Evolutionary conservation across 352 stramenopile genomes (phyloP).

Genomic region (Peronospora destructor): DNA sequence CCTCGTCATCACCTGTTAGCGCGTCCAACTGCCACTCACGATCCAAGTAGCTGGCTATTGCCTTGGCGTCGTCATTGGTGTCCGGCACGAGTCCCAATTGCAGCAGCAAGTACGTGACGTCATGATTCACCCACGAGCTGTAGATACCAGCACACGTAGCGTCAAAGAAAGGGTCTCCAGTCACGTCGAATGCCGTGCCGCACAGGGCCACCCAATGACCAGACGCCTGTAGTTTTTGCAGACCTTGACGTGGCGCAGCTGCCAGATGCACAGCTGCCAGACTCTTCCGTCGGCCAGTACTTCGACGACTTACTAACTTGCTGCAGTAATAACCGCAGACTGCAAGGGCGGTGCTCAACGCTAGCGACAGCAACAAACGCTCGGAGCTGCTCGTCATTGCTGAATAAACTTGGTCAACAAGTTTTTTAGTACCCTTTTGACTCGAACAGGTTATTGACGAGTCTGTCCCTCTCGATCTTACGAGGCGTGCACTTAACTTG

Average conservation of each 20-base stretch:
- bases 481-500: too few species aligned
- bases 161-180: slow-evolving; percentile 47
- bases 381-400: slow-evolving; percentile 11
- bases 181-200: slow-evolving; percentile 46
- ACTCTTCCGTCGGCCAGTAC: slow-evolving; percentile 7
- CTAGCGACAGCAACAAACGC: slow-evolving; percentile 20
- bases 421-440: too few species aligned
- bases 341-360: slow-evolving; percentile 15
- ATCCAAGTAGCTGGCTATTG: slow-evolving; percentile 35
- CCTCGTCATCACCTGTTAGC: slow-evolving; percentile 19
- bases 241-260: slow-evolving; percentile 11
- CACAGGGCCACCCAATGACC: slow-evolving; percentile 46
- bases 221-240: slow-evolving; percentile 25
- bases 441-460: too few species aligned
- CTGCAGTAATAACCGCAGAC: slow-evolving; percentile 24
- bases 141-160: slow-evolving; percentile 28
- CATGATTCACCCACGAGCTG: slow-evolving; percentile 41
- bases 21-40: slow-evolving; percentile 26
- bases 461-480: too few species aligned
- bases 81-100: slow-evolving; percentile 29
- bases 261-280: slow-evolving; percentile 3
- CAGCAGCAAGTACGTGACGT: slow-evolving; percentile 46
- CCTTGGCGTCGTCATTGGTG: slow-evolving; percentile 22
- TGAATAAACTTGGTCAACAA: too few species aligned
- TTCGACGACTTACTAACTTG: slow-evolving; percentile 6